A percentile compares a stretch with the other conserved stretches of the same genome.
These are phyloP conservation scores for Daldinia eschscholtzii DNA, from an alignment of 2,329 filamentous ascomycete genomes.

Conservation along the genomic window DNA sequence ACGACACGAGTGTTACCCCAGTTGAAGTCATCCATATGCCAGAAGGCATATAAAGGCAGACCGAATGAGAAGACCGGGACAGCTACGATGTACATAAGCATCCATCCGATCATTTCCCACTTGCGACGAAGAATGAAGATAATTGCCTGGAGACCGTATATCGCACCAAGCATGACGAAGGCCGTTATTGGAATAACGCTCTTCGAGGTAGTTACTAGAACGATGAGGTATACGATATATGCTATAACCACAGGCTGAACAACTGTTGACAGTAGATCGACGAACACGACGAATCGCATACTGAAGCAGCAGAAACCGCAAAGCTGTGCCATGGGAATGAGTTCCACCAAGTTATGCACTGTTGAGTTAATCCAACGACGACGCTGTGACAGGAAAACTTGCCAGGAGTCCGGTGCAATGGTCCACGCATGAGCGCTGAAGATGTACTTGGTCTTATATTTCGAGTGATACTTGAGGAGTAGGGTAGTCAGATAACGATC, in stretches of 20 bases:
- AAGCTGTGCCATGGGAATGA: slow-evolving; percentile 91
- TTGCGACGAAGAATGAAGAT: slow-evolving; percentile 97
- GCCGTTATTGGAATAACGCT: slow-evolving; percentile 82
- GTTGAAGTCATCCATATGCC: slow-evolving; percentile 99
- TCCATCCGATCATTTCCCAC: slow-evolving; percentile 99
- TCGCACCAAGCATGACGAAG: slow-evolving; percentile 91
- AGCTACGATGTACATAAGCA: slow-evolving; percentile 93
- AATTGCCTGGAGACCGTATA: slow-evolving; percentile 95
- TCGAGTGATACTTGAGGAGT: slow-evolving; percentile 89
- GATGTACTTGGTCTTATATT: slow-evolving; percentile 99
- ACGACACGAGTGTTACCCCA: slow-evolving; percentile 99
- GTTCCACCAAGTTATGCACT: slow-evolving; percentile 95
- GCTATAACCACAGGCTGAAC: slow-evolving; percentile 91
- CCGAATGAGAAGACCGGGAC: slow-evolving; percentile 92
- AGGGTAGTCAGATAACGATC: slow-evolving; percentile 97
- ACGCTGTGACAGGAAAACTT: slow-evolving; percentile 95
- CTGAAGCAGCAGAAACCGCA: slow-evolving; percentile 99
- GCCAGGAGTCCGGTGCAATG: slow-evolving; percentile 93
- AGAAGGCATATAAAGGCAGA: slow-evolving; percentile 94
- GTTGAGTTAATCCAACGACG: slow-evolving; percentile 99
- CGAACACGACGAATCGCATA: slow-evolving; percentile 97
- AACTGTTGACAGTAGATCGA: slow-evolving; percentile 91
- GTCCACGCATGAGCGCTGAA: slow-evolving; percentile 95
- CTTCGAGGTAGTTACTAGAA: slow-evolving; percentile 72
- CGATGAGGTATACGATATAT: slow-evolving; percentile 91